Evolutionary conservation across 2,329 filamentous ascomycete species (phyloP).

Genomic region (Ascochyta koolunga): DNA sequence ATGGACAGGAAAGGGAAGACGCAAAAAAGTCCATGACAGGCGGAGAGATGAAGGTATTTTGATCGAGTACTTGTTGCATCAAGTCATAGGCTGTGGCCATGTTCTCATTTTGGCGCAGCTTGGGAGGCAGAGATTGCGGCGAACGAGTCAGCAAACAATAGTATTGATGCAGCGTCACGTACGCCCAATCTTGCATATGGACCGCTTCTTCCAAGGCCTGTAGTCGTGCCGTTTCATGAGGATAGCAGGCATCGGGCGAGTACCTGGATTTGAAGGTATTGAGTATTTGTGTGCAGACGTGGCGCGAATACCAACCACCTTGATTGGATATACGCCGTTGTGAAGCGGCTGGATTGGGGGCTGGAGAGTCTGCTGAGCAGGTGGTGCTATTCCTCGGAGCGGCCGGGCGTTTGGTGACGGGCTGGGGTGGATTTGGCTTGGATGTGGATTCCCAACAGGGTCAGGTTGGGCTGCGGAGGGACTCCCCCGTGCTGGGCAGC

Average conservation of each 20-base stretch:
- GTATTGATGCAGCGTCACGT: slow-evolving; percentile 39
- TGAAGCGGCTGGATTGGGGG: background rate
- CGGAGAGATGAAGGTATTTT: slow-evolving; percentile 52
- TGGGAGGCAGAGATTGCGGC: slow-evolving; percentile 43
- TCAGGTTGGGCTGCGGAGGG: background rate
- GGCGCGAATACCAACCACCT: slow-evolving; percentile 21
- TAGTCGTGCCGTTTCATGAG: slow-evolving; percentile 22
- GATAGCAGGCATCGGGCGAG: background rate
- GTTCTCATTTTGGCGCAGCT: slow-evolving; percentile 46
- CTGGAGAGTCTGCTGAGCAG: background rate
- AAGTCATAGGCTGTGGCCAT: slow-evolving; percentile 41
- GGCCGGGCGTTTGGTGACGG: background rate
- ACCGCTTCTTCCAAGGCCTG: slow-evolving; percentile 46
- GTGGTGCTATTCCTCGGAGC: background rate
- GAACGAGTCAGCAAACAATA: slow-evolving; percentile 32
- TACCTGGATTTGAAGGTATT: slow-evolving; percentile 5
- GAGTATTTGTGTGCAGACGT: slow-evolving; percentile 16
- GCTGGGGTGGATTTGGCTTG: background rate
- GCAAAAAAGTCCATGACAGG: slow-evolving; percentile 54
- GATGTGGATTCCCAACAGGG: background rate
- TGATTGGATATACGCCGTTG: background rate
- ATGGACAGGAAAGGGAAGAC: slow-evolving; percentile 54
- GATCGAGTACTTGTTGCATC: slow-evolving; percentile 53
- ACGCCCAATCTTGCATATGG: slow-evolving; percentile 33
- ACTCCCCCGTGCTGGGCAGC: background rate